Percentiles rank a stretch among this genome's conserved stretches.
These are phyloP conservation scores for Conticribra guillardii DNA, from an alignment of 108 stramenopile species.

Conservation along the genomic window DNA sequence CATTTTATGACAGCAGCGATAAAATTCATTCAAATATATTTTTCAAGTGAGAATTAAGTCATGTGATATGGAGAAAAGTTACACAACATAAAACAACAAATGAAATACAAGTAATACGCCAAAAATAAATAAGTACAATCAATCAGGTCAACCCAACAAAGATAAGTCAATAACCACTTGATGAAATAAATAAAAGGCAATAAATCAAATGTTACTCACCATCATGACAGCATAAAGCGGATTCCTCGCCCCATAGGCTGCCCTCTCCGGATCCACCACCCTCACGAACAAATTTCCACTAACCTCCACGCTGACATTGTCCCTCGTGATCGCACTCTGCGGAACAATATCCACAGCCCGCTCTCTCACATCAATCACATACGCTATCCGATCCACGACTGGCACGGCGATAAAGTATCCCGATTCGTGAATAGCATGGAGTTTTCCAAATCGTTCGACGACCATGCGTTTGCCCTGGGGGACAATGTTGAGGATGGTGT, in stretches of 20 bases:
- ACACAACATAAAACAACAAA: too few species aligned
- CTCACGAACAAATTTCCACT: conserved; percentile 97
- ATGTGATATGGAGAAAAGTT: too few species aligned
- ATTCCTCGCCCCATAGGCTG: conserved; percentile 94
- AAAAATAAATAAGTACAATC: too few species aligned
- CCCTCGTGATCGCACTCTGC: conserved; percentile 95
- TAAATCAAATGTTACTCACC: conserved; percentile 50
- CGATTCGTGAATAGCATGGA: conserved; percentile 83
- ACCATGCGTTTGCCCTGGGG: conserved; percentile 93
- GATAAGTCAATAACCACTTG: too few species aligned
- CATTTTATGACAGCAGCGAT: too few species aligned
- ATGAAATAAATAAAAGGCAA: too few species aligned
- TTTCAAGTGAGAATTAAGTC: too few species aligned
- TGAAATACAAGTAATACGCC: too few species aligned
- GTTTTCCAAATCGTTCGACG: conserved; percentile 94
- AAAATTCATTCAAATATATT: too few species aligned
- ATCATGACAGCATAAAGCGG: conserved; percentile 96
- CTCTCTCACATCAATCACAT: conserved; percentile 95
- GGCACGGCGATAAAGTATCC: conserved; percentile 97
- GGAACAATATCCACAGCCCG: conserved; percentile 92
- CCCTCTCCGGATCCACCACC: conserved; percentile 90
- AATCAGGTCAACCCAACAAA: too few species aligned
- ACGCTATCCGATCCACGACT: conserved; percentile 90
- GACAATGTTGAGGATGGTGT: conserved; percentile 93
- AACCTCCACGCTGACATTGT: conserved; percentile 97